Evolutionary conservation across 768 basidiomycete species (phyloP).

Genomic region (Chalciporus sphaerocephalus): DNA sequence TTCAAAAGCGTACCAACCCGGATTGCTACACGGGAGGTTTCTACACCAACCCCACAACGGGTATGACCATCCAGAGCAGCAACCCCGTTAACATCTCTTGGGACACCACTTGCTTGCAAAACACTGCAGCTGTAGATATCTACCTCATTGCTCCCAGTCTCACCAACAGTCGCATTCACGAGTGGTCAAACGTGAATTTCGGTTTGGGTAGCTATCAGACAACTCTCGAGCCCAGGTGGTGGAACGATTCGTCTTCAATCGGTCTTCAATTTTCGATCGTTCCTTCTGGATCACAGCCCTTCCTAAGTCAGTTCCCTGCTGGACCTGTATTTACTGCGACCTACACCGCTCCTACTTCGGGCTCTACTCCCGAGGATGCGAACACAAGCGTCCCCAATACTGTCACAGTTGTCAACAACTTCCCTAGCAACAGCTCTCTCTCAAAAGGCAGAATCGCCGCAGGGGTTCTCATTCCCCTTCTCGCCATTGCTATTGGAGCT

Average conservation of each 20-base stretch:
- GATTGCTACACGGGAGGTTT: slow-evolving; percentile 58
- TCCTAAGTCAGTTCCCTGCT: slow-evolving; percentile 51
- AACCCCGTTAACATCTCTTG: slow-evolving; percentile 56
- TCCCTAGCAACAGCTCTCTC: slow-evolving; percentile 33
- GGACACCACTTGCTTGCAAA: slow-evolving; percentile 55
- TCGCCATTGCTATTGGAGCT: slow-evolving; percentile 46
- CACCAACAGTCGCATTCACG: slow-evolving; percentile 43
- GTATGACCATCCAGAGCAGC: slow-evolving; percentile 42
- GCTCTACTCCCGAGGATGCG: slow-evolving; percentile 37
- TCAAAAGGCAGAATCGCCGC: slow-evolving; percentile 62
- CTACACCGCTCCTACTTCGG: slow-evolving; percentile 42
- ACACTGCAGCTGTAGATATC: slow-evolving; percentile 54
- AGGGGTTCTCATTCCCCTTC: slow-evolving; percentile 55
- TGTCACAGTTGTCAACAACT: slow-evolving; percentile 39
- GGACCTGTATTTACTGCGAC: slow-evolving; percentile 70
- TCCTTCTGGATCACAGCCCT: slow-evolving; percentile 43
- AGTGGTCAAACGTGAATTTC: slow-evolving; percentile 53
- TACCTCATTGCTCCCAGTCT: slow-evolving; percentile 55
- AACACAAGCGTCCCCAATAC: slow-evolving; percentile 34
- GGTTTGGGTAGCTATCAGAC: slow-evolving; percentile 46
- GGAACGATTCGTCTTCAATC: slow-evolving; percentile 51
- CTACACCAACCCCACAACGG: slow-evolving; percentile 52
- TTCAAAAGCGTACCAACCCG: slow-evolving; percentile 29
- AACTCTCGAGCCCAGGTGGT: slow-evolving; percentile 61
- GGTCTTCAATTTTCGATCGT: slow-evolving; percentile 61